These are phyloP conservation scores for Suillus bovinus DNA, from an alignment of 768 basidiomycete genomes.

Conservation along the genomic window DNA sequence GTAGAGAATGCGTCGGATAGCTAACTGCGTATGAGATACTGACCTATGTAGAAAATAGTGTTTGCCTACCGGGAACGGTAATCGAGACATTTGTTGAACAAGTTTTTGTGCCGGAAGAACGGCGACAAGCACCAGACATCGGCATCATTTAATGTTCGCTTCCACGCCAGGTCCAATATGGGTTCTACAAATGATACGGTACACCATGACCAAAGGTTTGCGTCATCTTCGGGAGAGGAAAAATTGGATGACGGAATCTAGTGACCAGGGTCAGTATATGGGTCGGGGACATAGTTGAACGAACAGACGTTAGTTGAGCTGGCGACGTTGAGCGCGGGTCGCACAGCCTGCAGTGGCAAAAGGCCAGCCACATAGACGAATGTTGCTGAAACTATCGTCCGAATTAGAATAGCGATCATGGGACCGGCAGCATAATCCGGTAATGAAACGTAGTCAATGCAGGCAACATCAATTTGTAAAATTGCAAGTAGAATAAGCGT, in stretches of 20 bases:
- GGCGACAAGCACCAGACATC: conserved; percentile 70
- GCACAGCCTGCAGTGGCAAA: conserved; percentile 48
- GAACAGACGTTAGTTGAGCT: conserved; percentile 42
- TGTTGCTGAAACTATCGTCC: conserved; percentile 35
- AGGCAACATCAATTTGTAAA: conserved; percentile 35
- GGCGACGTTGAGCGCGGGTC: conserved; percentile 52
- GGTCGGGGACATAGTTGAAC: conserved; percentile 19
- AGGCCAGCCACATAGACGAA: conserved; percentile 58
- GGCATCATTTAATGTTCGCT: conserved; percentile 43
- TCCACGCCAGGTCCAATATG: conserved; percentile 51
- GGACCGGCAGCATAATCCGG: conserved; percentile 16
- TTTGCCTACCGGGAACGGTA: conserved; percentile 44
- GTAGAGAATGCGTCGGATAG: conserved; percentile 54
- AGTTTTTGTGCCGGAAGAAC: conserved; percentile 64
- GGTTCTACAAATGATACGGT: conserved; percentile 67
- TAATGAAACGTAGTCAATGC: conserved; percentile 38
- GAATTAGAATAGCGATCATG: conserved; percentile 28
- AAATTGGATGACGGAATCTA: conserved; percentile 50
- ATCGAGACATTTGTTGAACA: conserved; percentile 62
- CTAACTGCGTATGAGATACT: conserved; percentile 27
- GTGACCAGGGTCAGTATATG: conserved; percentile 11
- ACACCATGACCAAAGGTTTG: conserved; percentile 64
- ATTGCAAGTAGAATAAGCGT: conserved; percentile 45
- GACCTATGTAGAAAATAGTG: conserved; percentile 7
- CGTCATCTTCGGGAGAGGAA: conserved; percentile 66